phyloP scores from a whole-genome alignment of 805 yeast genomes.

The Candida sanyiensis region DNA sequence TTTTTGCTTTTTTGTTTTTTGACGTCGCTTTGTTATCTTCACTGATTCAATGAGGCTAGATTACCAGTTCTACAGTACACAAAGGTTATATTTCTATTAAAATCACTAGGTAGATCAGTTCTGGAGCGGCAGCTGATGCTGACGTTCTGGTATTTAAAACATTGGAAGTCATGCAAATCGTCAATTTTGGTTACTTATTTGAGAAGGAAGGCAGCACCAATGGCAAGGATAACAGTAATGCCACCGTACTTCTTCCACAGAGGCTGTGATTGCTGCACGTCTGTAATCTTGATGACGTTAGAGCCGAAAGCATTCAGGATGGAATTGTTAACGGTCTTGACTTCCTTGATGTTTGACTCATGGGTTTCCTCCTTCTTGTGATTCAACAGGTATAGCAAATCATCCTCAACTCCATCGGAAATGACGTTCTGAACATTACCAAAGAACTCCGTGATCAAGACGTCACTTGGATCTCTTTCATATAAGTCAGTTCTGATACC shows the following conservation, averaged over 20 bases:
- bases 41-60: conserved; percentile 1
- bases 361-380: conserved; percentile 8
- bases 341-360: neutral
- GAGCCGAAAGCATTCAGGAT: conserved; percentile 17
- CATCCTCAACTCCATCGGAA: conserved; percentile 53
- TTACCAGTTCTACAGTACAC: neutral
- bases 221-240: conserved; percentile 3
- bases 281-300: conserved; percentile 12
- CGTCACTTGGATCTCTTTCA: conserved; percentile 58
- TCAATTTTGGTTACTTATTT: neutral
- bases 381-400: conserved; percentile 25
- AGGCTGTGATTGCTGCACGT: neutral
- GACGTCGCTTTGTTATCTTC: conserved; percentile 6
- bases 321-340: conserved; percentile 12
- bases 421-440: conserved; percentile 84
- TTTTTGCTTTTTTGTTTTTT: neutral
- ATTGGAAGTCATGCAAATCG: neutral
- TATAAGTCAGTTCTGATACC: conserved; percentile 87
- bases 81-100: neutral
- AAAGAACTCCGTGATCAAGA: conserved; percentile 84
- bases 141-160: too few species aligned
- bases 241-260: conserved; percentile 7
- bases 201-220: conserved; percentile 1
- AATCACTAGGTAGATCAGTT: neutral
- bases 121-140: too few species aligned